Base-by-base conservation (phyloP, 2,329 filamentous ascomycete species). In the Monosporascus sp. region DNA sequence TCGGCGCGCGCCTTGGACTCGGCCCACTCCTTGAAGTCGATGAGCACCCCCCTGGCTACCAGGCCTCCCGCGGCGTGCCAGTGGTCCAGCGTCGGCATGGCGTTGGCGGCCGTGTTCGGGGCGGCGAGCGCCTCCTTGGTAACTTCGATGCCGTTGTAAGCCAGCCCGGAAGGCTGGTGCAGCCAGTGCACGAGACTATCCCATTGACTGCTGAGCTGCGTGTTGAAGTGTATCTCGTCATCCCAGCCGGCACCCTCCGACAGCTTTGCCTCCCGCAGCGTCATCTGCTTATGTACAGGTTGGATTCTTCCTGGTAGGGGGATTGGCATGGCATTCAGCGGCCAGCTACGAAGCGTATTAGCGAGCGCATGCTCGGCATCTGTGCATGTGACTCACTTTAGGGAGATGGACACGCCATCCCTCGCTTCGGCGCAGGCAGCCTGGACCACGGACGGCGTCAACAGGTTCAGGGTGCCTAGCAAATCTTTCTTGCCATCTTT, bases 161-260 rank as follows among this genome's bases (percentile, higher is more conserved):
- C 73, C 1, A 71, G 60, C 1, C 70, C 72, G 2, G 71, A 70
- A 0, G 68, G 60, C 50, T 74, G 67, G 50, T 78, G 73, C n/a
- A 71, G 68, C 57, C 75, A 74, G 60, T 80, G 76, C 25, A 70
- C 69, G 0, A 80, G 66, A 48, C 75, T 75, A 57, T 84, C 81
- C 81, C 79, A 84, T 63, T 84, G 81, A 24, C 72, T 78, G 51
- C 74, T 75, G 36, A 68, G 66, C 58, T 84, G 80, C 0, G 80
- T 83, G 62, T 83, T 83, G 68, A 84, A 75, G 3, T 70, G 66
- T 6, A 82, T 59, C 56, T 80, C 73, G 50, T 81, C 77, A 31
- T 81, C 77, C 66, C 72, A 76, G 25, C 69, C 67, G 6, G 54
- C 38, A 6, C 50, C 60, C 9, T 58, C 54, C 11, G 60, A 62